These are phyloP conservation scores for Phycomyces nitens DNA, from an alignment of 192 early-diverging fungal species.

Conservation along the genomic window DNA sequence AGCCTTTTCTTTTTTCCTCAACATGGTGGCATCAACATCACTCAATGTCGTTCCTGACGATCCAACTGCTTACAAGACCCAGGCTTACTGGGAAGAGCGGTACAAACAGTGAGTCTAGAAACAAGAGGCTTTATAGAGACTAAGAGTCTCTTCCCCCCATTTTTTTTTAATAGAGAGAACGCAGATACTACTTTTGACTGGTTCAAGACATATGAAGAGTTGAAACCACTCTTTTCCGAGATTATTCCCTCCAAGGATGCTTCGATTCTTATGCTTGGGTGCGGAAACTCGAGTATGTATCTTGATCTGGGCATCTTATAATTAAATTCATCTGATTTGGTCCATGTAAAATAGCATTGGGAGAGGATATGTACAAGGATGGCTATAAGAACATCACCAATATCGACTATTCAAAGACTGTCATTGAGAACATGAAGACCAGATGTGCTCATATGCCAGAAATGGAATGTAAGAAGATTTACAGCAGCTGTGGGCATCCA, in stretches of 20 bases:
- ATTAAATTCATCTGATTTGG: too few species aligned
- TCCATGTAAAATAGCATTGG: slow-evolving; percentile 40
- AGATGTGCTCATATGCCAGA: slow-evolving; percentile 45
- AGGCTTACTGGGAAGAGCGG: slow-evolving; percentile 76
- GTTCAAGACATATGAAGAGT: slow-evolving; percentile 80
- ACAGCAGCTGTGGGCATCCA: too few species aligned
- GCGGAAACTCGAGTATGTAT: slow-evolving; percentile 72
- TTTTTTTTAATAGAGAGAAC: slow-evolving; percentile 34
- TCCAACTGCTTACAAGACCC: slow-evolving; percentile 68
- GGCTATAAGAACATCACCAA: slow-evolving; percentile 73
- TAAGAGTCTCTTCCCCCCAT: too few species aligned
- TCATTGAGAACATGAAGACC: slow-evolving; percentile 73
- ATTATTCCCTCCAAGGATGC: slow-evolving; percentile 50
- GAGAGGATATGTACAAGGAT: slow-evolving; percentile 75
- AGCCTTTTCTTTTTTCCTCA: slow-evolving; percentile 4
- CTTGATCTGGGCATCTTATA: too few species aligned
- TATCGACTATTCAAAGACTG: slow-evolving; percentile 76
- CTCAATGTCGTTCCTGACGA: slow-evolving; percentile 52
- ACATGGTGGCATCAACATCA: slow-evolving; percentile 37
- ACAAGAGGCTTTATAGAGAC: not conserved
- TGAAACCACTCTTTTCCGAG: slow-evolving; percentile 58
- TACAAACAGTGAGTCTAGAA: slow-evolving; percentile 42
- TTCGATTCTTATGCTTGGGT: slow-evolving; percentile 80
- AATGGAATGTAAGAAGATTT: slow-evolving; percentile 50
- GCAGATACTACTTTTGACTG: slow-evolving; percentile 72